phyloP scores from a whole-genome alignment of 768 basidiomycete genomes.

The Boletus tomentosulus region DNA sequence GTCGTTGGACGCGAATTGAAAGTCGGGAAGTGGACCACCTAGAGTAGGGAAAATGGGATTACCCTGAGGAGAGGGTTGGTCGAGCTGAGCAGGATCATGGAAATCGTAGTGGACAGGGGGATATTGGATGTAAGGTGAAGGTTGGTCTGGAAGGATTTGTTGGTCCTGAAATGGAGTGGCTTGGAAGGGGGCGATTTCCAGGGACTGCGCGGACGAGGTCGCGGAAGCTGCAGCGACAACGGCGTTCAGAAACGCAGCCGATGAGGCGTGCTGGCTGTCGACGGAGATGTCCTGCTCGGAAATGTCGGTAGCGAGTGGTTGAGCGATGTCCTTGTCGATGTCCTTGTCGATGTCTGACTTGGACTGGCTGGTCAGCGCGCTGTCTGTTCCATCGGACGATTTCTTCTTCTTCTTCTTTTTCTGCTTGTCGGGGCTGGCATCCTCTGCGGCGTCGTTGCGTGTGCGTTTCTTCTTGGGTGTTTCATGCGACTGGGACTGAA shows the following conservation, averaged over 20 bases:
- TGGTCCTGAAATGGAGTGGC: conserved; percentile 33
- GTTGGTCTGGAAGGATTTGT: conserved; percentile 26
- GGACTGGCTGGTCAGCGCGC: conserved; percentile 17
- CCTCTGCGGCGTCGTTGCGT: conserved; percentile 11
- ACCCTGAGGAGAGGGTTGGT: conserved; percentile 24
- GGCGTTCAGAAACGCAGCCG: conserved; percentile 58
- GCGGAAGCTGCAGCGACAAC: conserved; percentile 64
- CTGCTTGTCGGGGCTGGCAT: conserved; percentile 23
- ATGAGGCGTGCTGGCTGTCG: conserved; percentile 43
- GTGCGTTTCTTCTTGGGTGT: conserved; percentile 36
- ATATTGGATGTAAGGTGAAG: conserved; percentile 27
- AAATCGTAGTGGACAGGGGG: conserved; percentile 29
- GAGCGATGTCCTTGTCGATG: conserved; percentile 21
- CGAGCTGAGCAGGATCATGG: conserved; percentile 25
- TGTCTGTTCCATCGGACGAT: conserved; percentile 4
- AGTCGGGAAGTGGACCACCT: conserved; percentile 28
- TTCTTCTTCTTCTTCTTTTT: conserved; percentile 34
- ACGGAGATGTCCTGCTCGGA: conserved; percentile 17
- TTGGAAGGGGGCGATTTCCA: conserved; percentile 25
- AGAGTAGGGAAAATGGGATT: conserved; percentile 25
- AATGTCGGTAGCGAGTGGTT: conserved; percentile 34
- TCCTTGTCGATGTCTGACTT: conserved; percentile 35
- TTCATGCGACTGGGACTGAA: conserved; percentile 21
- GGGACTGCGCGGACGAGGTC: conserved; percentile 34
- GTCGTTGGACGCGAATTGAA: conserved; percentile 57